A percentile compares a stretch with the other conserved stretches of the same genome.
Conservation (phyloP, 169 alveolate species). For the Plasmodium adleri region DNA sequence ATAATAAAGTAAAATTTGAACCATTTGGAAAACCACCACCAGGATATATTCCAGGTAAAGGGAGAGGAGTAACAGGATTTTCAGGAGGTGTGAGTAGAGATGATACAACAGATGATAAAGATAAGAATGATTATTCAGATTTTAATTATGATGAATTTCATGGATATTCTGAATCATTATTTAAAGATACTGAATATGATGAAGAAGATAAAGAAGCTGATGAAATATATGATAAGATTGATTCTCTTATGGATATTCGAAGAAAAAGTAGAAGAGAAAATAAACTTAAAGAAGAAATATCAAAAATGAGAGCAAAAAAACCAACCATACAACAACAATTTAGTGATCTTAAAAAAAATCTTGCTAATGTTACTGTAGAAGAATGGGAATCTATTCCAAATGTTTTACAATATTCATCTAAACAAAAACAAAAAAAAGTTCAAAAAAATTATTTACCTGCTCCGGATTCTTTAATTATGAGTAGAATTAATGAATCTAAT, state of each 20-base stretch:
- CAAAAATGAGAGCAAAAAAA: constrained; percentile 90
- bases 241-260: constrained; percentile 92
- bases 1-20: constrained; percentile 20
- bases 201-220: constrained; percentile 96
- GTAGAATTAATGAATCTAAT: constrained; percentile 82
- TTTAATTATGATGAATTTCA: constrained; percentile 94
- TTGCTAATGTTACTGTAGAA: constrained; percentile 89
- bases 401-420: constrained; percentile 92
- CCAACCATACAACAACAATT: constrained; percentile 79
- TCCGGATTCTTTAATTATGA: constrained; percentile 91
- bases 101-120: constrained; percentile 89
- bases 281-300: constrained; percentile 89
- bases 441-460: constrained; percentile 91
- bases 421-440: constrained; percentile 89
- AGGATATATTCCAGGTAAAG: constrained; percentile 96
- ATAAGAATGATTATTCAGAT: constrained; percentile 92
- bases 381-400: constrained; percentile 99
- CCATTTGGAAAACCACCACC: constrained; percentile 97
- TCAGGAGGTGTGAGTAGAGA: constrained; percentile 99
- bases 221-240: constrained; percentile 91
- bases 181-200: constrained; percentile 91
- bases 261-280: constrained; percentile 92
- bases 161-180: constrained; percentile 92
- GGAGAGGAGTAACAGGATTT: constrained; percentile 98
- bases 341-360: constrained; percentile 77